Evolutionary conservation across 345 rosid genomes (phyloP), one percentile per base, ranked within the genome.

Genomic region (Draba incana): DNA sequence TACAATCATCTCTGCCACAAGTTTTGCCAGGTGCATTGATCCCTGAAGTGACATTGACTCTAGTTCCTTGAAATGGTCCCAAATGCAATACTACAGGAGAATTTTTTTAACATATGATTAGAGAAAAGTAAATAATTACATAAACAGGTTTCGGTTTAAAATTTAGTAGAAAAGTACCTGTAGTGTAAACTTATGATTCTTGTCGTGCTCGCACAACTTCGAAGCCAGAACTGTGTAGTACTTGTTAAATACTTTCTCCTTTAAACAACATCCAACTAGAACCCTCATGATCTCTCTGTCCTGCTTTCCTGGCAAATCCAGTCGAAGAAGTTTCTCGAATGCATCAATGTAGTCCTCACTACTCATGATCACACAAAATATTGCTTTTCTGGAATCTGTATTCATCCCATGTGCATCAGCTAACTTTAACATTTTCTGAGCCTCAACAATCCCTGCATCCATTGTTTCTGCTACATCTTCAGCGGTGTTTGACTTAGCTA

Each of bases 261-360:
- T 96, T 70, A 91, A 82, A 79, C 97, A 94, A 59, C 97, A 94
- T 38, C 86, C 96, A 46, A 88, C 72, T 25, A 94, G 84, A 64
- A 94, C 99, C 71, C 99, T 81, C 77, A 94, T 79, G 74, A 94
- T 85, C 72, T 94, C 99, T 73, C 97, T 84, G 80, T 94, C 96
- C 86, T 91, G 92, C 67, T 86, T 85, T 69, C 97, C 97, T 13
- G 83, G 84, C 75, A 93, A 81, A 78, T 90, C 85, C 84, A 93
- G 64, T 72, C 95, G 79, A 28, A 88, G 78, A 77, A 90, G 92
- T 80, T 93, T 93, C 76, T 90, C 96, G 64, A 86, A 88, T 49
- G 99, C 87, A 76, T 93, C 97, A 24, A 93, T 75, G 62, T 88
- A 93, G 79, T 91, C 97, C 60, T 94, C 97, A 41, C 91, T 88